phyloP scores from a whole-genome alignment of 78 protist genomes.

The Tieghemostelium lacteum region DNA sequence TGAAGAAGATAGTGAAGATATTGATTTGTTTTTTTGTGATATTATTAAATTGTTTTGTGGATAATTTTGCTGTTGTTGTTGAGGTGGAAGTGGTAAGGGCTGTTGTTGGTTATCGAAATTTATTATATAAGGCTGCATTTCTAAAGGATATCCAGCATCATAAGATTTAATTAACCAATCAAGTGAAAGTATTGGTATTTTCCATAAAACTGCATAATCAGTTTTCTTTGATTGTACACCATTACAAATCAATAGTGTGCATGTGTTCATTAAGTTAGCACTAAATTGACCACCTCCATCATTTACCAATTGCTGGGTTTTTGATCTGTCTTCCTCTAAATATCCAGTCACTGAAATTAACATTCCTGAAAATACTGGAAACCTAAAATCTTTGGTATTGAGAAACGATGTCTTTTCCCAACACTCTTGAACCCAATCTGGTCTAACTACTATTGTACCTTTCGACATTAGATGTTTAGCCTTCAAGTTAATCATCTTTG shows the following conservation, averaged over 20 bases:
- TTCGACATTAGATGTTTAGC: neutral
- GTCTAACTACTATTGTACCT: neutral
- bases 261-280: neutral
- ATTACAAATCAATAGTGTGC: neutral
- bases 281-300: constrained; percentile 5
- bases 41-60: neutral
- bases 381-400: neutral
- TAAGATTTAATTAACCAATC: neutral
- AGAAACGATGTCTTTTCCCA: too few relatives aligned
- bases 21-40: too few relatives aligned
- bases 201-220: neutral
- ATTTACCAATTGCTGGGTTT: neutral
- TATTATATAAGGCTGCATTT: neutral
- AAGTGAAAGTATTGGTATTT: neutral
- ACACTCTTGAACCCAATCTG: too few relatives aligned
- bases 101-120: neutral
- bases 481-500: too few relatives aligned
- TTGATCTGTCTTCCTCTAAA: neutral
- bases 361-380: neutral
- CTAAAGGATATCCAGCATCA: neutral
- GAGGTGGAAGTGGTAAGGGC: neutral
- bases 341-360: neutral
- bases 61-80: neutral
- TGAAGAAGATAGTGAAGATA: too few relatives aligned
- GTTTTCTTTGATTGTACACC: neutral